phyloP scores from a whole-genome alignment of 805 yeast species.

The Lipomyces starkeyi region DNA sequence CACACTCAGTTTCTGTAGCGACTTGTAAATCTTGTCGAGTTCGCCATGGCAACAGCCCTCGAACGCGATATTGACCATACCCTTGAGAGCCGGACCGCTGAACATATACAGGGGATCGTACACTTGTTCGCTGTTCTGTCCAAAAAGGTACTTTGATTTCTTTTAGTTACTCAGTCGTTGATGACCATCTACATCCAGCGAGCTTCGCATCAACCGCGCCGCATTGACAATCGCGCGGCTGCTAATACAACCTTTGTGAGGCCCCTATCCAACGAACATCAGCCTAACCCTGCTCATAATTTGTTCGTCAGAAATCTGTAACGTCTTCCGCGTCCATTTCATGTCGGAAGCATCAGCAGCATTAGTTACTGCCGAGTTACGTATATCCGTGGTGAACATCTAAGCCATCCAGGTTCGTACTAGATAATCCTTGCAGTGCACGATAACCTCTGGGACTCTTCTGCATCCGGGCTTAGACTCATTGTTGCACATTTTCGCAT shows the following conservation, averaged over 20 bases:
- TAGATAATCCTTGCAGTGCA: too few relatives aligned
- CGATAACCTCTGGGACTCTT: too few relatives aligned
- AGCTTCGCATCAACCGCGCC: background rate
- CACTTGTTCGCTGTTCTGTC: background rate
- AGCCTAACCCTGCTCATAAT: too few relatives aligned
- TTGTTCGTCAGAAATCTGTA: too few relatives aligned
- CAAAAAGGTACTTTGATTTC: background rate
- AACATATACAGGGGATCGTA: background rate
- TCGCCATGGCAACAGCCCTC: conserved; percentile 94
- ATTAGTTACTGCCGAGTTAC: too few relatives aligned
- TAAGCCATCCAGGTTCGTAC: too few relatives aligned
- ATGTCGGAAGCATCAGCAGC: too few relatives aligned
- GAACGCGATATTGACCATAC: conserved; percentile 58
- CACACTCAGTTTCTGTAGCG: conserved; percentile 39
- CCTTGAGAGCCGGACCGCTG: background rate
- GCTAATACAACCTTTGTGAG: too few relatives aligned
- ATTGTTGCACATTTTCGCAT: background rate
- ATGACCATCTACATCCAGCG: background rate
- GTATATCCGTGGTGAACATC: too few relatives aligned
- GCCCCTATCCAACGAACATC: too few relatives aligned
- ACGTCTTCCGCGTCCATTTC: too few relatives aligned
- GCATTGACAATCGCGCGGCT: too few relatives aligned
- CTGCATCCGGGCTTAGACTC: background rate
- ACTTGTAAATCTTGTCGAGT: conserved; percentile 61
- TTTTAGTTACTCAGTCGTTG: background rate